Evolutionary conservation across 2,329 filamentous ascomycete species (phyloP), one percentile per base, ranked within the genome.

Genomic region (Colletotrichum musae): DNA sequence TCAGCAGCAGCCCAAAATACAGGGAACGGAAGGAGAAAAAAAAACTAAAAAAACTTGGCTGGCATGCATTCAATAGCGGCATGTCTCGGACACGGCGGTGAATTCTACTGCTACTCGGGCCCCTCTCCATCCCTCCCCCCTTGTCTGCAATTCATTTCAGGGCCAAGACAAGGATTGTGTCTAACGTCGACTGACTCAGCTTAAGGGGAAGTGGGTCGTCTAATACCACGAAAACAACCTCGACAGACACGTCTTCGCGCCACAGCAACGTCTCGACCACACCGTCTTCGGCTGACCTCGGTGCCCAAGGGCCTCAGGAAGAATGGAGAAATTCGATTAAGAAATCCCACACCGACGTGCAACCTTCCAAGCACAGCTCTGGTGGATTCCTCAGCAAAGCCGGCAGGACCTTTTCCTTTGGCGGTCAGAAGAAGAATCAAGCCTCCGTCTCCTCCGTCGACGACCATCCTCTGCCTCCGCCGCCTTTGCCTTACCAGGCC

Each of bases 211-310:
- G 87, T 80, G 87, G 87, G 73, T 86, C 87, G 51, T 89, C 88
- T 74, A 89, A 89, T 77, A 89, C 86, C 45, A 90, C 88, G 68
- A 88, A 89, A 78, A 86, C 86, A 69, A 84, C 84, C 58, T 89
- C 87, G 61, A 87, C 85, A 72, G 88, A 90, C 77, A 87, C 86
- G 73, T 90, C 88, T 41, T 90, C 88, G 58, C 85, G 88, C 75
- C 86, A 90, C 76, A 90, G 88, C 77, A 88, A 88, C 78, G 86
- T 84, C 60, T 90, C 88, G n/a, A 90, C 88, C 45, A 83, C 88
- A 43, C 87, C 88, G 13, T 90, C 88, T 3, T 89, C 88, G 4
- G 84, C 87, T 59, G 87, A 85, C 60, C 74, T 80, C 41, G 77
- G 75, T 50, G 73, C 72, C 53, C 75, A 80, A 48, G 77, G 75